Percentiles rank a stretch among this genome's conserved stretches.
phyloP scores from a whole-genome alignment of 148 eudicot genomes.

The Fallopia convolvulus region DNA sequence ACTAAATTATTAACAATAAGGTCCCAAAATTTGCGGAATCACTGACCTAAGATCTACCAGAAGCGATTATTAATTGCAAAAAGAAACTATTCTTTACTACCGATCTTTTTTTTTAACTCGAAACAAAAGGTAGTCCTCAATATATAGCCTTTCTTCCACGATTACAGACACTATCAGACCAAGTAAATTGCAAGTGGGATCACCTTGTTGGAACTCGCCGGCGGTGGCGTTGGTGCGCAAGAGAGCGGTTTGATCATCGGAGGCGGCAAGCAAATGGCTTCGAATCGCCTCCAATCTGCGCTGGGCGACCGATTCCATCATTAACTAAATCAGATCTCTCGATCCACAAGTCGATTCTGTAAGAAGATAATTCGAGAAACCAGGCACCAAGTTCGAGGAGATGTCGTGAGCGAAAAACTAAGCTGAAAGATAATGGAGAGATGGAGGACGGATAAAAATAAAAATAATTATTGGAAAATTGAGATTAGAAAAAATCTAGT shows the following conservation, averaged over 20 bases:
- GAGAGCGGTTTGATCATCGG: slow-evolving; percentile 21
- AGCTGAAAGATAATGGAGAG: neutral
- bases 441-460: neutral
- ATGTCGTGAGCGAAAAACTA: neutral
- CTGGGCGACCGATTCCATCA: slow-evolving; percentile 23
- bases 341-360: neutral
- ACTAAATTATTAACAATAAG: neutral
- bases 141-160: neutral
- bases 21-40: neutral
- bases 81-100: neutral
- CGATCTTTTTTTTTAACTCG: neutral
- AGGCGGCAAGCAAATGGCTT: slow-evolving; percentile 37
- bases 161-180: neutral
- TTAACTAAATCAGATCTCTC: neutral
- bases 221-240: slow-evolving; percentile 44
- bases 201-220: slow-evolving; percentile 56
- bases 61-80: slow-evolving; percentile 4
- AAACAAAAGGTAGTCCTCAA: slow-evolving; percentile 1
- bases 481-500: neutral
- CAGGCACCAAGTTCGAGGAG: slow-evolving; percentile 5
- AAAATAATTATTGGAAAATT: neutral
- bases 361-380: neutral
- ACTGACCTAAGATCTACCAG: neutral
- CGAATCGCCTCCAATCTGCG: slow-evolving; percentile 58
- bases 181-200: neutral